Evolutionary conservation across 495 filamentous ascomycete species (phyloP).

Genomic region (Physcia stellaris): DNA sequence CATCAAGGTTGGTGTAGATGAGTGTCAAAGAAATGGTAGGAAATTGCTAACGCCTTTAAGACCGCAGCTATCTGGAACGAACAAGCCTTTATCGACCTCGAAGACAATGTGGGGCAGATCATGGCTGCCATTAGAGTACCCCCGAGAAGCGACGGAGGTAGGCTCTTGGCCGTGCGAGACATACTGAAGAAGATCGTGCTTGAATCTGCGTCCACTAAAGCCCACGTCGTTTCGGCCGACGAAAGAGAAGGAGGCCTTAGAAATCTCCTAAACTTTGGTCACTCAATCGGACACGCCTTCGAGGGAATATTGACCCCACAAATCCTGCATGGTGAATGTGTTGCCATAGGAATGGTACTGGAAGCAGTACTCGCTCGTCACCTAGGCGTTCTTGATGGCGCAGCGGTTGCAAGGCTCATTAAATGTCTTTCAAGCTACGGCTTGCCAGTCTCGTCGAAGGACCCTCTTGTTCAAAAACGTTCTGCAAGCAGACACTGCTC

Average conservation of each 20-base stretch:
- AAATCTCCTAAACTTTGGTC: slow-evolving; percentile 93
- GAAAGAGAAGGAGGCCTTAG: slow-evolving; percentile 89
- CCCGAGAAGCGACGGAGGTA: slow-evolving; percentile 35
- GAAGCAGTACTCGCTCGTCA: slow-evolving; percentile 88
- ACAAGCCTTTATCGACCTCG: slow-evolving; percentile 71
- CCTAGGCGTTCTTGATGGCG: slow-evolving; percentile 73
- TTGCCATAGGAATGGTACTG: slow-evolving; percentile 96
- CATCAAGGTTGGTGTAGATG: slow-evolving; percentile 44
- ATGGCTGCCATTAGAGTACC: slow-evolving; percentile 54
- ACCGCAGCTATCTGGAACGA: slow-evolving; percentile 94
- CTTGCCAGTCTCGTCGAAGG: slow-evolving; percentile 72
- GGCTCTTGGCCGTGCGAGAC: slow-evolving; percentile 54
- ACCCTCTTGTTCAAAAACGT: slow-evolving; percentile 70
- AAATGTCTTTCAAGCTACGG: slow-evolving; percentile 93
- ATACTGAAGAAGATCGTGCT: slow-evolving; percentile 78
- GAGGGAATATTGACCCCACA: slow-evolving; percentile 94
- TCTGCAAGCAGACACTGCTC: slow-evolving; percentile 82
- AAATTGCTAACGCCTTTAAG: slow-evolving; percentile 19
- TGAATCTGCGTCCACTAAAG: slow-evolving; percentile 82
- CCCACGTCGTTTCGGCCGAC: slow-evolving; percentile 81
- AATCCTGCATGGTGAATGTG: slow-evolving; percentile 87
- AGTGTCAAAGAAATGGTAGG: not conserved
- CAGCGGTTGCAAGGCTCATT: slow-evolving; percentile 74
- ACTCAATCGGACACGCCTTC: slow-evolving; percentile 94
- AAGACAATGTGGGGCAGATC: slow-evolving; percentile 63